A percentile compares a stretch with the other conserved stretches of the same genome.
phyloP scores from a whole-genome alignment of 257 asterid species.

The Misopates orontium region DNA sequence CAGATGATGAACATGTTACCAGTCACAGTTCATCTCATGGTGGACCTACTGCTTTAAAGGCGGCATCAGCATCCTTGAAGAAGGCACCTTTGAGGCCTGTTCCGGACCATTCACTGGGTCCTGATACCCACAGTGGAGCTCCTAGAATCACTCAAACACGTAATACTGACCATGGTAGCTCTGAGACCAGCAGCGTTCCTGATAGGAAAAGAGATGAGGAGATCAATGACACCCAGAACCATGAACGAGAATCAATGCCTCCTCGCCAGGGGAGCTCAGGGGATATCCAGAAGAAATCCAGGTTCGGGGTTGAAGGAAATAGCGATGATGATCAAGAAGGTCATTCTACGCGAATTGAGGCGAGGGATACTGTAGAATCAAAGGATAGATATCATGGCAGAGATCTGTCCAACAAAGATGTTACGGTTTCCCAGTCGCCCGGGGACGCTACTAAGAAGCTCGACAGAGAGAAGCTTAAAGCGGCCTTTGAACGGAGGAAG shows the following conservation, averaged over 20 bases:
- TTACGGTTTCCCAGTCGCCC: slow-evolving; percentile 48
- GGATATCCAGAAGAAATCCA: slow-evolving; percentile 36
- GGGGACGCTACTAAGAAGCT: slow-evolving; percentile 50
- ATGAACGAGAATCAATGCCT: slow-evolving; percentile 40
- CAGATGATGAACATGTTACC: slow-evolving; percentile 47
- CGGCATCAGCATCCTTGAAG: slow-evolving; percentile 46
- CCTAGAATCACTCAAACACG: slow-evolving; percentile 31
- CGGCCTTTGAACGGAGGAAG: slow-evolving; percentile 70
- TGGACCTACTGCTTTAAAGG: slow-evolving; percentile 43
- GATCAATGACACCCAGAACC: no score
- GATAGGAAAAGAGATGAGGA: slow-evolving; percentile 41
- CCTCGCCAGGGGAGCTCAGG: slow-evolving; percentile 36
- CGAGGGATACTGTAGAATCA: slow-evolving; percentile 42
- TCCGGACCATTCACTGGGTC: slow-evolving; percentile 32
- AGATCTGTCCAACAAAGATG: slow-evolving; percentile 40
- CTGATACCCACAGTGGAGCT: slow-evolving; percentile 33
- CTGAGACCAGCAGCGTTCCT: slow-evolving; percentile 30
- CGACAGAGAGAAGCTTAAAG: slow-evolving; percentile 76
- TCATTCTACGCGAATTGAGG: slow-evolving; percentile 43
- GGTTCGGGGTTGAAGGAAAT: slow-evolving; percentile 35
- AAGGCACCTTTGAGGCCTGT: slow-evolving; percentile 41
- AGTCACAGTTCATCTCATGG: slow-evolving; percentile 43
- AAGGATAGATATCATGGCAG: slow-evolving; percentile 50
- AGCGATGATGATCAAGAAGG: slow-evolving; percentile 39
- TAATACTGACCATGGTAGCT: slow-evolving; percentile 35